Evolutionary conservation across 768 basidiomycete genomes (phyloP).

Genomic region (Tulasnella sp.): DNA sequence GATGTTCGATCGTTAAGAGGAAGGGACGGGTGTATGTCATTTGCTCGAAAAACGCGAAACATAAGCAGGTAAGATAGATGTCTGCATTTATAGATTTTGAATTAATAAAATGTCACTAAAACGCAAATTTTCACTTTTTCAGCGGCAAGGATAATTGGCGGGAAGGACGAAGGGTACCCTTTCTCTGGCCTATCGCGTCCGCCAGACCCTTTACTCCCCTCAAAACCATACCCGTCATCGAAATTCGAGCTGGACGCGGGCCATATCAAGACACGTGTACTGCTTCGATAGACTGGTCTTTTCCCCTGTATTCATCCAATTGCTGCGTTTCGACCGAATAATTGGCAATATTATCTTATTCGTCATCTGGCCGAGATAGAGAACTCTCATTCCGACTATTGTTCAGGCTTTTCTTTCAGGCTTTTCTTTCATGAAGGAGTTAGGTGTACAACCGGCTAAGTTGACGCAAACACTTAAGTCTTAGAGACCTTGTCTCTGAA

Average conservation of each 20-base stretch:
- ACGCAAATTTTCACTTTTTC: not conserved
- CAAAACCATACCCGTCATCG: not conserved
- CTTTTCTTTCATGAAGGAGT: not conserved
- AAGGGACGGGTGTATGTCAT: slow-evolving; percentile 91
- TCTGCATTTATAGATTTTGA: not conserved
- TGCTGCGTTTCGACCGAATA: not conserved
- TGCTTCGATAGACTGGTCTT: not conserved
- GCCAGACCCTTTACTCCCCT: no score
- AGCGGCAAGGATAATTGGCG: slow-evolving; percentile 13
- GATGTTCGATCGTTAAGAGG: slow-evolving; percentile 80
- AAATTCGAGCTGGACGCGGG: not conserved
- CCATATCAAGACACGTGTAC: not conserved
- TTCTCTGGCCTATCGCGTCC: not conserved
- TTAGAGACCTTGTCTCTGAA: no score
- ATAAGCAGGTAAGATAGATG: slow-evolving; percentile 73
- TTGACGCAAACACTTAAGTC: no score
- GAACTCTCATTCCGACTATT: not conserved
- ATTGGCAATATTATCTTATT: not conserved
- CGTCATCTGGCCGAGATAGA: not conserved
- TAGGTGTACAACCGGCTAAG: not conserved
- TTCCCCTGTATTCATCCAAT: not conserved
- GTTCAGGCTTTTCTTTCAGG: not conserved
- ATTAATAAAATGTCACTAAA: not conserved
- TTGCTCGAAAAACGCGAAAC: slow-evolving; percentile 91
- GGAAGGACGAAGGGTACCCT: not conserved